Base-by-base conservation (phyloP, 495 filamentous ascomycete genomes). In the Friedmanniomyces endolithicus region DNA sequence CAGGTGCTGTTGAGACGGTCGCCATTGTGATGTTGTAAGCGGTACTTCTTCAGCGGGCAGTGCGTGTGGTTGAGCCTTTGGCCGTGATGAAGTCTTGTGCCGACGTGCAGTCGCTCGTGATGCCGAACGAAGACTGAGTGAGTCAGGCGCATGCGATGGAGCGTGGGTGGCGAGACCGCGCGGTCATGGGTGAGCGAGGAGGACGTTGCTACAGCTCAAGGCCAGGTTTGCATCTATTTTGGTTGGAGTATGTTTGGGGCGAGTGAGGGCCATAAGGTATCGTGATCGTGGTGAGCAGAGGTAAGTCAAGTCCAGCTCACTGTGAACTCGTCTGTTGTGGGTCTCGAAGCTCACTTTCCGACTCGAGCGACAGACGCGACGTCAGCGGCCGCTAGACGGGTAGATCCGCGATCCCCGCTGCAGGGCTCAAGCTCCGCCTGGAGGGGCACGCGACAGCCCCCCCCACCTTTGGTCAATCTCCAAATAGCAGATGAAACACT, bases 11-110 rank as follows among this genome's bases (percentile, higher is more conserved):
- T 6, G 55, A 31, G 7, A 52, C 24, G 1, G 55, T 47, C 1
- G 55, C 49, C 55, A 58, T 58, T 29, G 47, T 22, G 44, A 23
- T 27, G 11, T 25, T 23, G 44, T 23, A 23, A 3, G 44, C 3
- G 19, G 3, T 47, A 16, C 17, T 47, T 24, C 16, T 4, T 23
- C 24, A 3, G 17, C 44, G 44, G 20, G 24, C 11, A 14, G 6
- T 2, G 12, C 17, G 37, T 6, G 27, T 4, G 27, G 9, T 3
- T 3, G 4, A 31, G 27, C 27, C 27, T 31, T 31, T 9, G 9
- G 27, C 9, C 27, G 27, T 31, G 27, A 31, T 31, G 27, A 31
- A 9, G 27, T 31, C 27, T 9, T 4, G 9, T 9, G 27, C 27
- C 4, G 9, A 9, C 27, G 27, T 4, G 27, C 27, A 9, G 27